phyloP scores from a whole-genome alignment of 2,329 filamentous ascomycete genomes.

The Beauveria varroae region DNA sequence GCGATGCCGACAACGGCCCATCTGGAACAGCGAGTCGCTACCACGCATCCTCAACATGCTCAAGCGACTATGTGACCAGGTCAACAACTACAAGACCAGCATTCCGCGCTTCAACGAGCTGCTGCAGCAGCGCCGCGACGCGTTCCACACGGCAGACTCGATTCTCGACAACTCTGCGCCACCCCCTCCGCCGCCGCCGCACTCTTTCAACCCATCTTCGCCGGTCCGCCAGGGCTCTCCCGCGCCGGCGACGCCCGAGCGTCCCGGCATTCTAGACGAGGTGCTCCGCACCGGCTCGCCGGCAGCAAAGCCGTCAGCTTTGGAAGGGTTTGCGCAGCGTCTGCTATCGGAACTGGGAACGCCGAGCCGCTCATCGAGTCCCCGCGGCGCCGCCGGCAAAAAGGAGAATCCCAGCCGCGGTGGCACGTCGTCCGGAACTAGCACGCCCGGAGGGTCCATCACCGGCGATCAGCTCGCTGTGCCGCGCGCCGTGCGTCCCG shows the following conservation, averaged over 20 bases:
- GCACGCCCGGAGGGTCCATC: conserved; percentile 22
- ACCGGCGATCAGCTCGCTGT: conserved; percentile 18
- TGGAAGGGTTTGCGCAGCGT: conserved; percentile 57
- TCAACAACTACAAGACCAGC: conserved; percentile 29
- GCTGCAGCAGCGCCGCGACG: conserved; percentile 56
- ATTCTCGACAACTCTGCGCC: conserved; percentile 30
- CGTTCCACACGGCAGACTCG: conserved; percentile 53
- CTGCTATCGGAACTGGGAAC: conserved; percentile 53
- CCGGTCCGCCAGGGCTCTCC: conserved; percentile 22
- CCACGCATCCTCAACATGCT: conserved; percentile 51
- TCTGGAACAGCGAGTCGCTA: conserved; percentile 42
- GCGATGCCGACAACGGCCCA: conserved; percentile 45
- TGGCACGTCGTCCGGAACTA: conserved; percentile 19
- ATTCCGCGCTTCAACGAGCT: conserved; percentile 68
- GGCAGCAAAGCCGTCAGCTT: conserved; percentile 42
- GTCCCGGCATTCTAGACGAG: conserved; percentile 34
- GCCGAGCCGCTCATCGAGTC: conserved; percentile 42
- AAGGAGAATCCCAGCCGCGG: conserved; percentile 36
- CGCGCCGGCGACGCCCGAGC: conserved; percentile 31
- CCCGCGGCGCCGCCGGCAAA: conserved; percentile 28
- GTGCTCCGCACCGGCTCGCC: conserved; percentile 42
- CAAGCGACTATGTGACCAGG: conserved; percentile 52
- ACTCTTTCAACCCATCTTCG: not conserved
- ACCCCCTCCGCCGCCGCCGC: not conserved
- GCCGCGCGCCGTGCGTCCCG: conserved; percentile 25